Conservation (phyloP, 2,329 filamentous ascomycete species). For the Epichloe aotearoae region DNA sequence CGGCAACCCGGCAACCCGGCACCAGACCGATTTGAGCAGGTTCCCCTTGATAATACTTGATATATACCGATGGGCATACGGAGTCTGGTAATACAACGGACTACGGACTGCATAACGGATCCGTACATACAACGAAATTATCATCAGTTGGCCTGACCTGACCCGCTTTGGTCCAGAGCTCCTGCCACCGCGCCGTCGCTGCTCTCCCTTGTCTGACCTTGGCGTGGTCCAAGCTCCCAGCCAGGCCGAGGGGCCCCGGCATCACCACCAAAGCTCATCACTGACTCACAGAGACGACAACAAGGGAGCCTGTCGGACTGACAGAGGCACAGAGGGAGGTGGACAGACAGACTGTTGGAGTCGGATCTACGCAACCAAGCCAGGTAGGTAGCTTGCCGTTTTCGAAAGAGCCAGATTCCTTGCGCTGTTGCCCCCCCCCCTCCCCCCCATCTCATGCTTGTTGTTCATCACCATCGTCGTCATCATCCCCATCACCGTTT, state of each 20-base stretch:
- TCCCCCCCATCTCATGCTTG: neutral
- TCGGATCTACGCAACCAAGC: too few species aligned
- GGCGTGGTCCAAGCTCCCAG: conserved; percentile 2
- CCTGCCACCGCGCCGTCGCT: neutral
- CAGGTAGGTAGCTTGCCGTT: too few species aligned
- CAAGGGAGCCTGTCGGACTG: neutral
- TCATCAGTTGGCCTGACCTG: neutral
- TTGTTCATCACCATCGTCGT: neutral
- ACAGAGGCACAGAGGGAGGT: neutral
- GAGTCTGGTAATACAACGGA: too few species aligned
- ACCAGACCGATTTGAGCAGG: neutral
- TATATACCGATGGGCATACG: too few species aligned
- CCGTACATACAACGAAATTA: neutral
- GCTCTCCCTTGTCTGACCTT: neutral
- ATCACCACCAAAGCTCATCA: neutral
- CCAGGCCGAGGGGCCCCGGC: neutral
- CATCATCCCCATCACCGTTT: neutral
- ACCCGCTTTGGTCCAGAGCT: neutral
- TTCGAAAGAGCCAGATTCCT: too few species aligned
- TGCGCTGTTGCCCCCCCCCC: neutral
- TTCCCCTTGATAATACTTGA: too few species aligned
- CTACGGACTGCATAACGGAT: too few species aligned
- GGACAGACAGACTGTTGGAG: too few species aligned
- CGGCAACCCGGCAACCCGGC: neutral
- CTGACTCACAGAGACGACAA: too few species aligned